Percentiles rank a stretch among this genome's conserved stretches.
Conservation (phyloP, 1,139 yeast species). For the Chernovozyma aurita region DNA sequence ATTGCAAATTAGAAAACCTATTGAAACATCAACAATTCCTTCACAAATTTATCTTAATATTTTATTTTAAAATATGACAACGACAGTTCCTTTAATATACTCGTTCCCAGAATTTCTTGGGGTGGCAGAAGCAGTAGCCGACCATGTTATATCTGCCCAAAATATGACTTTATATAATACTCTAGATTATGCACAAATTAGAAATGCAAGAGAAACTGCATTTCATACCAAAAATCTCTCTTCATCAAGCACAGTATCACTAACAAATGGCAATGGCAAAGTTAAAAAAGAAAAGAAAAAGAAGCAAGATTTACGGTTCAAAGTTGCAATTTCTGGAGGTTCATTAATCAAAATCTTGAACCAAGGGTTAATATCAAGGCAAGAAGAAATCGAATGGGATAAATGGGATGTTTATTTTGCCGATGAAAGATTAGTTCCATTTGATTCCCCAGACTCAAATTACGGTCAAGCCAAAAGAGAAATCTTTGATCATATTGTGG, state of each 20-base stretch:
- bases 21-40: too few species aligned
- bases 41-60: too few species aligned
- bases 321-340: constrained; percentile 91
- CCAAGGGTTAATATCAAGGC: constrained; percentile 73
- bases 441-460: constrained; percentile 77
- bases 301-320: constrained; percentile 62
- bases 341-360: constrained; percentile 80
- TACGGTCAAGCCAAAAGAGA: constrained; percentile 85
- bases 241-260: constrained; percentile 3
- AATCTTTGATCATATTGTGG: constrained; percentile 63
- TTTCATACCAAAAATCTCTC: neutral
- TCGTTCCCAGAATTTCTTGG: constrained; percentile 86
- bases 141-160: constrained; percentile 79
- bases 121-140: constrained; percentile 94
- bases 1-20: too few species aligned
- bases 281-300: constrained; percentile 40
- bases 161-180: constrained; percentile 59
- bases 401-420: constrained; percentile 97
- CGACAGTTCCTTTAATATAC: constrained; percentile 87
- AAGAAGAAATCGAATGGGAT: constrained; percentile 76
- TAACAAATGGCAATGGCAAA: constrained; percentile 7
- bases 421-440: constrained; percentile 92
- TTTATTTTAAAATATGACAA: constrained; percentile 60
- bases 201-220: constrained; percentile 19
- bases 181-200: constrained; percentile 33